Percentiles rank a stretch among this genome's conserved stretches.
phyloP scores from a whole-genome alignment of 176 grass and related monocot species.

The Zea luxurians region DNA sequence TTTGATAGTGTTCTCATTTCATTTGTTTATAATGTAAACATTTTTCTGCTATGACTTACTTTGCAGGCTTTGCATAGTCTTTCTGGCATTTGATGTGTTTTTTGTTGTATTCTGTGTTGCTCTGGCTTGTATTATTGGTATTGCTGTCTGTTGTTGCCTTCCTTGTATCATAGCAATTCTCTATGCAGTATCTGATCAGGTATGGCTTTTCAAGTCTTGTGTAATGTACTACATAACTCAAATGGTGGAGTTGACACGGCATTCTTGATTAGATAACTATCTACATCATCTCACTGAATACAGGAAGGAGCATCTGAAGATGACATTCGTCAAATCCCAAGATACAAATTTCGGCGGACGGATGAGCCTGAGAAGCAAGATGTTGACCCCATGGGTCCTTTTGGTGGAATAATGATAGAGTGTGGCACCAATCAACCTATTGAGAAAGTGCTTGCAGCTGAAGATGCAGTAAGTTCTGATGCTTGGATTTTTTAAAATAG shows the following conservation, averaged over 20 bases:
- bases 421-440: no score
- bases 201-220: constrained; percentile 38
- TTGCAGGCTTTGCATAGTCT: constrained; percentile 87
- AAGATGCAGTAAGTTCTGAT: no score
- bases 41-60: constrained; percentile 19
- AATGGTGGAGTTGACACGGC: not conserved
- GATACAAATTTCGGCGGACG: constrained; percentile 59
- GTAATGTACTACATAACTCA: not conserved
- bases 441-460: no score
- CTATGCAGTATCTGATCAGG: constrained; percentile 87
- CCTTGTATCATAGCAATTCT: constrained; percentile 96
- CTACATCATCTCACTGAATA: constrained; percentile 26
- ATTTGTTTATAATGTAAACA: constrained; percentile 24
- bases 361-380: constrained; percentile 53
- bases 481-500: no score
- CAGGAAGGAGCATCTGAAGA: constrained; percentile 96
- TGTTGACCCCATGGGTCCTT: no score
- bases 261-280: constrained; percentile 26
- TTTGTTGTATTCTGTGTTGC: constrained; percentile 93
- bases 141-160: constrained; percentile 92
- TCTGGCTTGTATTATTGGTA: constrained; percentile 87
- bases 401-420: no score
- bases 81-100: constrained; percentile 91
- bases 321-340: constrained; percentile 76
- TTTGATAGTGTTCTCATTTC: constrained; percentile 6